Evolutionary conservation across 2,329 filamentous ascomycete genomes (phyloP), one percentile per base, ranked within the genome.

Genomic region (Hymenoscyphus occultus): DNA sequence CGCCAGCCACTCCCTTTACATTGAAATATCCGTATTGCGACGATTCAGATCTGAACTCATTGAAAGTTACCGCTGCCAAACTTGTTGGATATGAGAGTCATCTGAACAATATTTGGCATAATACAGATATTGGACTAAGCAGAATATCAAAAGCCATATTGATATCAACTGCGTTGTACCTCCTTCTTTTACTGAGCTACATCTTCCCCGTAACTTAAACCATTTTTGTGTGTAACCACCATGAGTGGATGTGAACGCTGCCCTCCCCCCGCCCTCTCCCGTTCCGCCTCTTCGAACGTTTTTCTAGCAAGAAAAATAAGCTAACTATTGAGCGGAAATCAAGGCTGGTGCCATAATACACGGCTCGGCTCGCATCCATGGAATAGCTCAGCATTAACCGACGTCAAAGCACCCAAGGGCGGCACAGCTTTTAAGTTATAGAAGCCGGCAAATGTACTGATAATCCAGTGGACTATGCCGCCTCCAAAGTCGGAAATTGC

Each of bases 41-140:
- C 60, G 75, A 80, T 7, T 66, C 62, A 39, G 76, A 79, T 66
- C 69, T 80, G 5, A 64, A 67, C 5, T 76, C 73, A 6, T 74
- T 79, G 61, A 77, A 78, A 63, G 57, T 64, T 0, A 71, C 76
- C 0, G 77, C 71, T 0, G 65, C 76, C 1, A 67, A 70, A 13
- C 80, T 80, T 60, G 63, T 74, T 1, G 39, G 66, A 1, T 68
- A 68, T 32, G 78, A 80, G 67, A 54, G 42, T 4, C 68, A 69
- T 9, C 74, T 80, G 0, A 70, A 80, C 65, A 75, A 78, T 3
- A 71, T 81, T 0, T 77, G 74, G 67, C 74, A 76, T 65, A 76
- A 76, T 63, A 76, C 77, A 28, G 75, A 73, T 22, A 32, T 66
- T 7, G 48, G 28, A 61, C 61, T 14, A 22, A 51, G 16, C 64